phyloP scores from a whole-genome alignment of 2,329 filamentous ascomycete species.

The Penicillium corylophilum region DNA sequence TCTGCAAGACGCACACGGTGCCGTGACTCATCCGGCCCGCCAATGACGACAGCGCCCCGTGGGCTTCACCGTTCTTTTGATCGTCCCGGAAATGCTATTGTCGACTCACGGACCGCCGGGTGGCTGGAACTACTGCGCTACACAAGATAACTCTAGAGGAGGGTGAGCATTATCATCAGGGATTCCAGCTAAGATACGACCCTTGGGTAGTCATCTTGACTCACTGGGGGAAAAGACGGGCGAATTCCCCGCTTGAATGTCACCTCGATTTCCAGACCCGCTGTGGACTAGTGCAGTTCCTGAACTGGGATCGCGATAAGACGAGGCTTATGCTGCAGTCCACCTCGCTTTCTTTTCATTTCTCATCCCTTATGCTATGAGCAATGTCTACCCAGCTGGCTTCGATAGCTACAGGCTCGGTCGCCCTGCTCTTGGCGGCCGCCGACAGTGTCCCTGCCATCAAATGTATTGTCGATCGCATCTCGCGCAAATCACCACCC shows the following conservation, averaged over 20 bases:
- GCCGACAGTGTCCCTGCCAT: slow-evolving; percentile 28
- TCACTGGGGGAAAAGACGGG: background rate
- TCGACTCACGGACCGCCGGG: slow-evolving; percentile 1
- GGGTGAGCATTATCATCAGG: background rate
- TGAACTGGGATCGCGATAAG: slow-evolving; percentile 5
- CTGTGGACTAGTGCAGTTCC: background rate
- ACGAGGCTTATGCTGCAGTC: background rate
- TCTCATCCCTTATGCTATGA: slow-evolving; percentile 6
- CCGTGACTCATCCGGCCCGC: background rate
- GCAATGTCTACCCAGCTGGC: slow-evolving; percentile 26
- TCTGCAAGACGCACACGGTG: background rate
- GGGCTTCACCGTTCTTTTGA: slow-evolving; percentile 12
- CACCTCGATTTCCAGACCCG: background rate
- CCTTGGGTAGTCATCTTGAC: background rate
- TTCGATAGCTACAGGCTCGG: slow-evolving; percentile 20
- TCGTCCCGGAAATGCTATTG: background rate
- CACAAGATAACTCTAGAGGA: background rate
- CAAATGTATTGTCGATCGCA: slow-evolving; percentile 20
- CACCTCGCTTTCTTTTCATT: background rate
- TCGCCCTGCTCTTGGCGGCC: slow-evolving; percentile 27
- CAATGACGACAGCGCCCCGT: background rate
- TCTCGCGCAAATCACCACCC: slow-evolving; percentile 11
- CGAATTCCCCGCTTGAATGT: slow-evolving; percentile 1
- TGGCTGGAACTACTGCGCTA: background rate
- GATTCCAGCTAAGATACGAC: background rate